Percentiles rank a stretch among this genome's conserved stretches.
These are phyloP conservation scores for Quercus lobata DNA, from an alignment of 331 rosid genomes.

Conservation along the genomic window DNA sequence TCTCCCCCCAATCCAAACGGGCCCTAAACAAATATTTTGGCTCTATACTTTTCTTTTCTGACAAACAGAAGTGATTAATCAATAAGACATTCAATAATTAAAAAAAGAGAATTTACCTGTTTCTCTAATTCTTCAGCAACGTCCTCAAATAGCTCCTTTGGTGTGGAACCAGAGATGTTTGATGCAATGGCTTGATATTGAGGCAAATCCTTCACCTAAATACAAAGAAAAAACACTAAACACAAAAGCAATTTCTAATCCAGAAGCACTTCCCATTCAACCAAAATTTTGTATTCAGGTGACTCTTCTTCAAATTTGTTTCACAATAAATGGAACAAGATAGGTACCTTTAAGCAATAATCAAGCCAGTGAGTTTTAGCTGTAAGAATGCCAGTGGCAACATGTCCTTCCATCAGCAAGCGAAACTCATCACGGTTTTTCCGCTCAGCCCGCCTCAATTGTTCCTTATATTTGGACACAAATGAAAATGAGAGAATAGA, in stretches of 20 bases:
- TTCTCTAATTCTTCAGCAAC: conserved; percentile 75
- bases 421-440: conserved; percentile 97
- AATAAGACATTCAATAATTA: background rate
- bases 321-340: conserved; percentile 4
- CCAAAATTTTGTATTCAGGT: background rate
- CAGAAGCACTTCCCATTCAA: background rate
- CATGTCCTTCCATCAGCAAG: conserved; percentile 78
- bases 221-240: conserved; percentile 14
- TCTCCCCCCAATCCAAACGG: too few species aligned
- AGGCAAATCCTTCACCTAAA: conserved; percentile 80
- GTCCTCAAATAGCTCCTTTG: conserved; percentile 88
- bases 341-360: conserved; percentile 71
- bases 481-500: conserved; percentile 20
- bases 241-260: background rate
- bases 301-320: conserved; percentile 12
- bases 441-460: conserved; percentile 77
- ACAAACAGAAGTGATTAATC: background rate
- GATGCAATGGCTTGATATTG: conserved; percentile 92
- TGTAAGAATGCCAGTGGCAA: conserved; percentile 57
- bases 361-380: conserved; percentile 87
- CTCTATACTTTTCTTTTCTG: background rate
- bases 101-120: conserved; percentile 43
- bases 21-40: too few species aligned
- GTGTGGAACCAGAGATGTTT: conserved; percentile 89
- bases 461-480: conserved; percentile 48